A percentile compares a stretch with the other conserved stretches of the same genome.
These are phyloP conservation scores for Rhodotorula sp. DNA, from an alignment of 1,284 basidiomycete genomes.

Conservation along the genomic window DNA sequence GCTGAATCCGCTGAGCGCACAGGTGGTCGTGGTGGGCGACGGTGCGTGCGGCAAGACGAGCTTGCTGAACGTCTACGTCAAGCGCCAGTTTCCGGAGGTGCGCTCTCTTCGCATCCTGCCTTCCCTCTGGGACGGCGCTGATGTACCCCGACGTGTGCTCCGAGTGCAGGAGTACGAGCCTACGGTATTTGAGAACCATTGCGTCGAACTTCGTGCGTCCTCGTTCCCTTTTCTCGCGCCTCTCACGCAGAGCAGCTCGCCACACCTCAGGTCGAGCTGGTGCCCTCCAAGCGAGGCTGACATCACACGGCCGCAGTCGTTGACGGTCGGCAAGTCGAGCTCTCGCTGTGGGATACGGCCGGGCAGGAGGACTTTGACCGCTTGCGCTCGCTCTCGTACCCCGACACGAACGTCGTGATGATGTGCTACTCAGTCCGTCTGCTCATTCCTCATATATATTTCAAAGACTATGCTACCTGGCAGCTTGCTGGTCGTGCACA, in stretches of 20 bases:
- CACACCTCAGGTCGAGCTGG: neutral
- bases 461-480: no score
- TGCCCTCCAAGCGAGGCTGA: neutral
- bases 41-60: slow-evolving; percentile 82
- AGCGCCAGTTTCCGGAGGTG: slow-evolving; percentile 36
- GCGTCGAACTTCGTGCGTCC: slow-evolving; percentile 31
- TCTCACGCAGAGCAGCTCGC: no score
- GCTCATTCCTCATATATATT: no score
- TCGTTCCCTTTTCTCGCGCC: neutral
- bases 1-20: neutral
- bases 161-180: slow-evolving; percentile 47
- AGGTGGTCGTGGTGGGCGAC: slow-evolving; percentile 84
- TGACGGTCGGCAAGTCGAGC: slow-evolving; percentile 79
- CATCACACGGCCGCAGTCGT: slow-evolving; percentile 59
- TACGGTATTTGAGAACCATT: slow-evolving; percentile 50
- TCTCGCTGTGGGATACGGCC: slow-evolving; percentile 95
- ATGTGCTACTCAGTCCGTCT: slow-evolving; percentile 81
- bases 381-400: slow-evolving; percentile 84
- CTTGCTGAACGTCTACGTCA: slow-evolving; percentile 54
- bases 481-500: no score
- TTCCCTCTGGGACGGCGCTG: neutral
- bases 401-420: slow-evolving; percentile 89
- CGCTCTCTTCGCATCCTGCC: neutral
- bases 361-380: slow-evolving; percentile 98
- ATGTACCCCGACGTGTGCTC: neutral